Percentiles rank a stretch among this genome's conserved stretches.
Evolutionary conservation across 768 basidiomycete species (phyloP).

Genomic region (Kondoa subrosea): DNA sequence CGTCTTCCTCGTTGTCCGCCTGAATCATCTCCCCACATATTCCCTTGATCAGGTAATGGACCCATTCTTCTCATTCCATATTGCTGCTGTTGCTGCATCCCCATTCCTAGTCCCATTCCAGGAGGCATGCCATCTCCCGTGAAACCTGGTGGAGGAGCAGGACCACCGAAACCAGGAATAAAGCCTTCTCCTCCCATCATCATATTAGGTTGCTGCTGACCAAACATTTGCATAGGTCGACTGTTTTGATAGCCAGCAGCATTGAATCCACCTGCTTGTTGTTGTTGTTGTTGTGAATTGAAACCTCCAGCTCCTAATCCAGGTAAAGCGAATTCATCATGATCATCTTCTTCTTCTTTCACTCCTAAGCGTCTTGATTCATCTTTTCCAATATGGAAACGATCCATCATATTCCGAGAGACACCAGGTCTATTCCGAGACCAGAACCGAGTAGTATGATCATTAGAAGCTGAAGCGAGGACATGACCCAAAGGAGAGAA

Average conservation of each 20-base stretch:
- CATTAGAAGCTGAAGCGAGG: conserved; percentile 84
- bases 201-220: background rate
- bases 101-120: background rate
- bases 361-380: conserved; percentile 58
- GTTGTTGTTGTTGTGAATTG: no score
- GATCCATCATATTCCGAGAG: conserved; percentile 14
- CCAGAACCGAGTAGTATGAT: conserved; percentile 99
- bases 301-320: conserved; percentile 32
- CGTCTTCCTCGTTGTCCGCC: background rate
- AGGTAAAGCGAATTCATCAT: conserved; percentile 54
- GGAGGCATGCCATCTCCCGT: background rate
- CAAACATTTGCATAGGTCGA: background rate
- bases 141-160: no score
- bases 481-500: conserved; percentile 94
- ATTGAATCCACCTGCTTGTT: no score
- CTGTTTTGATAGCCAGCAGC: background rate
- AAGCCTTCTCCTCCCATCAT: background rate
- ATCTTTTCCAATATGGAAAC: conserved; percentile 44
- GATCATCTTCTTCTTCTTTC: conserved; percentile 30
- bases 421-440: conserved; percentile 39
- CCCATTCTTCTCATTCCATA: background rate
- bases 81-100: background rate
- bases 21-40: background rate
- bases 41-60: background rate
- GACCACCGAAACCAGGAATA: background rate